Evolutionary conservation across 2,329 filamentous ascomycete genomes (phyloP).

Genomic region (Aspergillus eucalypticola): DNA sequence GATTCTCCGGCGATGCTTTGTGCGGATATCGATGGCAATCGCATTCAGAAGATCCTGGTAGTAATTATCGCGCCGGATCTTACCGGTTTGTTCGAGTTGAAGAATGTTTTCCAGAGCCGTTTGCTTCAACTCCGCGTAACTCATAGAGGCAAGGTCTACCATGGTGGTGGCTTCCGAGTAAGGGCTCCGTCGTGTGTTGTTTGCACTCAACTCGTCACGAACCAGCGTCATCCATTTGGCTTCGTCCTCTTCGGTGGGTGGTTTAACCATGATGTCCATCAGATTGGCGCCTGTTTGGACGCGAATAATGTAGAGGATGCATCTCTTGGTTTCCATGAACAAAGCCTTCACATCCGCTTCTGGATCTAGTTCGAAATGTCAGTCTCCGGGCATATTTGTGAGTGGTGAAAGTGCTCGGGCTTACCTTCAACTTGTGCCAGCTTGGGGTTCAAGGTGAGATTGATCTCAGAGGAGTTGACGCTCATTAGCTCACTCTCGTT

Average conservation of each 20-base stretch:
- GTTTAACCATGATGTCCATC: constrained; percentile 93
- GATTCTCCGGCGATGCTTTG: constrained; percentile 89
- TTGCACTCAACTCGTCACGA: constrained; percentile 74
- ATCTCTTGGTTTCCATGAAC: constrained; percentile 98
- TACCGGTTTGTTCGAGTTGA: constrained; percentile 79
- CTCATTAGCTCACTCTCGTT: constrained; percentile 92
- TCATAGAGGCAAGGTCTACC: constrained; percentile 85
- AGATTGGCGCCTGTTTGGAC: constrained; percentile 89
- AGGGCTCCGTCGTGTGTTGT: constrained; percentile 71
- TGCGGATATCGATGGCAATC: constrained; percentile 93
- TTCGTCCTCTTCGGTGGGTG: constrained; percentile 83
- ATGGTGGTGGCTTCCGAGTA: constrained; percentile 83
- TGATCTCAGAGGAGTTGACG: constrained; percentile 84
- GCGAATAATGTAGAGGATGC: constrained; percentile 95
- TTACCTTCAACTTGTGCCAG: constrained; percentile 77
- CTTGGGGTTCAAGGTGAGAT: constrained; percentile 85
- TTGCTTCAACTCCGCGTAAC: constrained; percentile 88
- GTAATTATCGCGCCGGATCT: constrained; percentile 81
- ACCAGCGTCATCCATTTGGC: constrained; percentile 81
- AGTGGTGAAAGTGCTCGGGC: constrained; percentile 9
- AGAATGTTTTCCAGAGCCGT: constrained; percentile 93
- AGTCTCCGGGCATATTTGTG: constrained; percentile 16
- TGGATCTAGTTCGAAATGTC: constrained; percentile 60
- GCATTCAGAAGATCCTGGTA: constrained; percentile 98
- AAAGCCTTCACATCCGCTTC: constrained; percentile 88